Conservation (phyloP, 805 yeast species). For the Scheffersomyces spartinae region DNA sequence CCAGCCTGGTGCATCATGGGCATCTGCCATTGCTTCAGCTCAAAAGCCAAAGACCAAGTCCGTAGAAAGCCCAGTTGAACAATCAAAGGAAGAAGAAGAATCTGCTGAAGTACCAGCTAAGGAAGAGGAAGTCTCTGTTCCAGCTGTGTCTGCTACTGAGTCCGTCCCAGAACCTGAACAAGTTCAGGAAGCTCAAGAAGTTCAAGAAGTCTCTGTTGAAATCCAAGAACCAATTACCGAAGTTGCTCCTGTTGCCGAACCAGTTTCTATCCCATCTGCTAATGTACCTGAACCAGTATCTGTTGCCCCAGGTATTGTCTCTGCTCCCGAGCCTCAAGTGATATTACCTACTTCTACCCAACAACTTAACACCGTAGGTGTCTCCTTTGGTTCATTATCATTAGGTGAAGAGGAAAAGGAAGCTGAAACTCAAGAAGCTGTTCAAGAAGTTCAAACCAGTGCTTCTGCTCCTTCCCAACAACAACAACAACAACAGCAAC, state of each 20-base stretch:
- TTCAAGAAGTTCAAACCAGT: constrained; percentile 5
- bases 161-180: constrained; percentile 5
- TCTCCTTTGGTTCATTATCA: constrained; percentile 52
- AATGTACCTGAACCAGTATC: constrained; percentile 7
- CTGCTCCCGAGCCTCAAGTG: constrained; percentile 23
- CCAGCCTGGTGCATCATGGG: constrained; percentile 1
- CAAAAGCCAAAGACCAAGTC: constrained; percentile 1
- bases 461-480: constrained; percentile 3
- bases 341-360: constrained; percentile 43
- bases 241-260: constrained; percentile 27
- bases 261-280: constrained; percentile 1
- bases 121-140: constrained; percentile 4
- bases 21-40: not conserved
- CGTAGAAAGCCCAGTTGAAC: constrained; percentile 1
- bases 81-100: constrained; percentile 1
- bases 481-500: constrained; percentile 4
- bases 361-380: constrained; percentile 38
- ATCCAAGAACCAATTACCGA: constrained; percentile 15
- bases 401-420: constrained; percentile 32
- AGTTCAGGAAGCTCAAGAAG: constrained; percentile 4
- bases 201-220: constrained; percentile 10
- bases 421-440: constrained; percentile 11
- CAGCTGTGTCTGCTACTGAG: constrained; percentile 3
- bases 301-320: too few relatives aligned
- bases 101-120: constrained; percentile 3